Base-by-base conservation (phyloP, 148 eudicot species). In the Camellia sinensis region DNA sequence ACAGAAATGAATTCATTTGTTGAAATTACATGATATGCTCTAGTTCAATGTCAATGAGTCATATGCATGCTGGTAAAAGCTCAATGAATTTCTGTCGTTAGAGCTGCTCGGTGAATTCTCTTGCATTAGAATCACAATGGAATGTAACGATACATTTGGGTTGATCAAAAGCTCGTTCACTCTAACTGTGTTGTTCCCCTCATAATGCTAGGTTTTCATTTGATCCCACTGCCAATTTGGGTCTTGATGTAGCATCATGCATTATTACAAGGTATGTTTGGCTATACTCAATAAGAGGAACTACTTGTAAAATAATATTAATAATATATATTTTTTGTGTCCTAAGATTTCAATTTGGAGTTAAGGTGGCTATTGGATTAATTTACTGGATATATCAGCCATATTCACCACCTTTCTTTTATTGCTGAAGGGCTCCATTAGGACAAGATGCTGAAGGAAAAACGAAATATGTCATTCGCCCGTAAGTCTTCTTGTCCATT, bases 191-290 rank as follows among this genome's bases (percentile, higher is more conserved):
- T 83, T 74, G 78, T 40, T 68, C 80, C 21, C 73, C 46, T 40
- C 78, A 45, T 64, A 70, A 83, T 89, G 79, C 79, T 87, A 96
- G 99, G 86, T 97, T 97, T 86, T 80, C 98, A 71, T 97, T 94
- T 89, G 98, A 97, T 86, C 91, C 98, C 13, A 76, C 80, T 80
- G 84, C 85, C 61, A 89, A 91, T 82, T 89, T 97, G 84, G 99
- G 99, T 79, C 98, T 94, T 83, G 90, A 97, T 89, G 88, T 97
- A 83, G 99, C 99, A 74, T 97, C 99, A 22, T 97, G 99, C 90
- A 10, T 97, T 68, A 78, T 97, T 81, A 97, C 99, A 74, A 94
- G 99, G 99, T 92, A 89, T 21, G 56, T 72, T 73, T 67, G 40
- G 53, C 48, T 56, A 52, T 84, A 41, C 68, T 48, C 52, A 54